These are phyloP conservation scores for Xylariaceae sp. DNA, from an alignment of 2,329 filamentous ascomycete genomes.

Conservation along the genomic window DNA sequence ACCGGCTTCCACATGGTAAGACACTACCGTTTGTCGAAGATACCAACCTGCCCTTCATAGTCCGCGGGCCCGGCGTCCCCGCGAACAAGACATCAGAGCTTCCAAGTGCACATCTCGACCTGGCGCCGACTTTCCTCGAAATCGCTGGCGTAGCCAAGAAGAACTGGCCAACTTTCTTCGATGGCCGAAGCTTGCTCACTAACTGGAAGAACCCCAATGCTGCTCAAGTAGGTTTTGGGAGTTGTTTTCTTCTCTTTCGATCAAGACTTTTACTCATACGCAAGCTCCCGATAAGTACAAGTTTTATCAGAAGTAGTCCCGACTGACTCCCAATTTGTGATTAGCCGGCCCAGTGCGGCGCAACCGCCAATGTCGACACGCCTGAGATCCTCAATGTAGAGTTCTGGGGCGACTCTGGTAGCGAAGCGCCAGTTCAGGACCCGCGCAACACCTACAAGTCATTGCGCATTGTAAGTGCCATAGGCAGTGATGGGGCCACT, in stretches of 20 bases:
- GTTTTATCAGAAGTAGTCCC: too few species aligned
- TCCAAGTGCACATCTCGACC: background rate
- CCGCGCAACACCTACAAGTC: slow-evolving; percentile 40
- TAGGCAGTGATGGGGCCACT: slow-evolving; percentile 28
- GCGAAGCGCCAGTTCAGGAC: background rate
- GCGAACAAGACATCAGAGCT: background rate
- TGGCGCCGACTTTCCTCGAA: background rate
- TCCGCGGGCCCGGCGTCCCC: background rate
- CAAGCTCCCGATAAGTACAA: too few species aligned
- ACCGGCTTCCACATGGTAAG: background rate
- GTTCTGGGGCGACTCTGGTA: background rate
- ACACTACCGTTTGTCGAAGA: background rate
- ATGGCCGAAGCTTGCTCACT: background rate
- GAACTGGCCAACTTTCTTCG: background rate
- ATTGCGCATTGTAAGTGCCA: slow-evolving; percentile 34
- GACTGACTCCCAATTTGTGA: too few species aligned
- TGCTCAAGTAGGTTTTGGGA: too few species aligned
- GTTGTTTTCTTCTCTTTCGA: too few species aligned
- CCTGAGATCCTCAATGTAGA: background rate
- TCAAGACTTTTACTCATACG: too few species aligned
- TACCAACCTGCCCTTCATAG: background rate
- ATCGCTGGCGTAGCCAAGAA: background rate
- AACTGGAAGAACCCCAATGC: slow-evolving; percentile 1
- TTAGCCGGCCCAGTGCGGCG: background rate
- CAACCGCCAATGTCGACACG: background rate